Evolutionary conservation across 306 rosid genomes (phyloP).

Genomic region (Ormosia emarginata): DNA sequence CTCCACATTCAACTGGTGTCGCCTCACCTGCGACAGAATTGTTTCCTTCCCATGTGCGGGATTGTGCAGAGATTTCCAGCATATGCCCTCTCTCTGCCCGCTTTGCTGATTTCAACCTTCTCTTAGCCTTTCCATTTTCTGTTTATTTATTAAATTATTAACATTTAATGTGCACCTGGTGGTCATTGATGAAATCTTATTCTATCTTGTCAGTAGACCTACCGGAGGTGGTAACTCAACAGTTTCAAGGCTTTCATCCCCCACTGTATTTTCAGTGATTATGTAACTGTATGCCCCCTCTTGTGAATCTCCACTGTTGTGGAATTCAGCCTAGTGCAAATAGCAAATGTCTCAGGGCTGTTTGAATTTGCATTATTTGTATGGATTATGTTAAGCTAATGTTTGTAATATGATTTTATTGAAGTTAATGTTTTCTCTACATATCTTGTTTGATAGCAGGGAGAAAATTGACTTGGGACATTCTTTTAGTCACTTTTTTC

Average conservation of each 20-base stretch:
- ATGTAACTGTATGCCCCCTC: constrained; percentile 36
- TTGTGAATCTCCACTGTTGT: constrained; percentile 30
- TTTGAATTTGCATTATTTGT: constrained; percentile 40
- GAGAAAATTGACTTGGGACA: neutral
- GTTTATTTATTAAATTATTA: constrained; percentile 43
- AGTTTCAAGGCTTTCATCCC: constrained; percentile 31
- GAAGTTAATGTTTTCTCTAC: constrained; percentile 19
- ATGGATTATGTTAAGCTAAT: constrained; percentile 39
- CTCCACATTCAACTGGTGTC: constrained; percentile 28
- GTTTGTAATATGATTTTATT: constrained; percentile 34
- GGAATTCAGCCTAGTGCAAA: constrained; percentile 29
- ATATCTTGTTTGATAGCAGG: neutral
- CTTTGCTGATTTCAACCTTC: constrained; percentile 40
- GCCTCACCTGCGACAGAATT: constrained; percentile 34
- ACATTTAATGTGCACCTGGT: constrained; percentile 76
- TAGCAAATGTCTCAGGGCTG: constrained; percentile 31
- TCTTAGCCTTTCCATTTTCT: constrained; percentile 33
- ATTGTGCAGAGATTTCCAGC: constrained; percentile 57
- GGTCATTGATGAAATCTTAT: constrained; percentile 54
- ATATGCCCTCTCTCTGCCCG: constrained; percentile 43
- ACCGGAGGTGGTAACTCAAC: constrained; percentile 86
- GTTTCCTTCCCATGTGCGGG: constrained; percentile 45
- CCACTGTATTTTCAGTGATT: constrained; percentile 22
- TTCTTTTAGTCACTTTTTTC: neutral
- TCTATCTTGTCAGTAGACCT: constrained; percentile 53